phyloP scores from a whole-genome alignment of 495 filamentous ascomycete genomes.

The Achaetomiella virescens region DNA sequence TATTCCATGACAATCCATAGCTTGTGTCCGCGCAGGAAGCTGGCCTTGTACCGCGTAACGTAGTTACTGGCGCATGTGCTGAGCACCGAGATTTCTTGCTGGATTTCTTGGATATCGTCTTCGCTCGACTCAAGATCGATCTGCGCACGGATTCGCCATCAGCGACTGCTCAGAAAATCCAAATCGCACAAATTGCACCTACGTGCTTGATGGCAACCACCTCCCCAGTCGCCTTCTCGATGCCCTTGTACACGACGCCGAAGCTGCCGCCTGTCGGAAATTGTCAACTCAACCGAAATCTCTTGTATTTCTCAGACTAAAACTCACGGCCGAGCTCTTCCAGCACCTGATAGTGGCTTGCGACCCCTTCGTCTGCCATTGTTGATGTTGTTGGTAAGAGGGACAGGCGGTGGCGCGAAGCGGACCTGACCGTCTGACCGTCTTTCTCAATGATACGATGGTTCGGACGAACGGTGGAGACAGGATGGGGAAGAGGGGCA shows the following conservation, averaged over 20 bases:
- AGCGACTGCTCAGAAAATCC: background rate
- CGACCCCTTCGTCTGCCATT: constrained; percentile 62
- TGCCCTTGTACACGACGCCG: constrained; percentile 92
- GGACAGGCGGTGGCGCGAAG: constrained; percentile 1
- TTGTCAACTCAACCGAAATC: constrained; percentile 7
- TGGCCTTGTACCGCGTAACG: constrained; percentile 94
- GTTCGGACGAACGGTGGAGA: constrained; percentile 1
- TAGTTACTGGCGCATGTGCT: constrained; percentile 88
- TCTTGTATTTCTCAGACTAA: too few relatives aligned
- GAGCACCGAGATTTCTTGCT: constrained; percentile 93
- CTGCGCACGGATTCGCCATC: constrained; percentile 35
- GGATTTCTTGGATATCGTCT: constrained; percentile 96
- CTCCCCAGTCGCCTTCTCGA: constrained; percentile 77
- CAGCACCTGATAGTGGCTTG: constrained; percentile 77
- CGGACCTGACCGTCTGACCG: background rate
- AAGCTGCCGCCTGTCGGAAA: constrained; percentile 71
- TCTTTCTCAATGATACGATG: background rate
- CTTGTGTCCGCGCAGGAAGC: constrained; percentile 89
- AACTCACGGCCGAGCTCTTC: constrained; percentile 87
- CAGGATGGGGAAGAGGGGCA: background rate
- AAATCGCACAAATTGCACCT: constrained; percentile 23
- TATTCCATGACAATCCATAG: constrained; percentile 99
- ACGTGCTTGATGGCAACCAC: constrained; percentile 91
- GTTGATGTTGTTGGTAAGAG: constrained; percentile 11
- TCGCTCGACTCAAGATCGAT: constrained; percentile 98